Percentiles rank a stretch among this genome's conserved stretches.
These are phyloP conservation scores for Polytolypa hystricis DNA, from an alignment of 2,329 filamentous ascomycete species.

Conservation along the genomic window DNA sequence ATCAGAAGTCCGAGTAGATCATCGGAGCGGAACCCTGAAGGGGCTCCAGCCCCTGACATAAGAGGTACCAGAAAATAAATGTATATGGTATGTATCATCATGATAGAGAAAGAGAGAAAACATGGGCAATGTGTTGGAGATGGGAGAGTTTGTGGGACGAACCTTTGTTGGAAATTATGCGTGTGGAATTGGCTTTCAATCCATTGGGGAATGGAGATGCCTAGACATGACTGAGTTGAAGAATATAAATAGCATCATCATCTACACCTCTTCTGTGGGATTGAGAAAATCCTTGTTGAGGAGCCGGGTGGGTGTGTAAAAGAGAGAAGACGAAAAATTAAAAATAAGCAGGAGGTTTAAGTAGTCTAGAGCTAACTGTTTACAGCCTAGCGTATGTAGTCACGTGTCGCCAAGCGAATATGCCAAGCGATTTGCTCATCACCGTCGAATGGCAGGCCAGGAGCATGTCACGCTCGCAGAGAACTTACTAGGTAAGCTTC, in stretches of 20 bases:
- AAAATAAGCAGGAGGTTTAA: no score
- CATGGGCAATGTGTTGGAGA: constrained; percentile 26
- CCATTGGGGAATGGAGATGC: neutral
- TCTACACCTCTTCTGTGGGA: neutral
- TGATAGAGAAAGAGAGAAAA: constrained; percentile 15
- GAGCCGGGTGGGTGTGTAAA: no score
- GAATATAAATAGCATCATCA: neutral
- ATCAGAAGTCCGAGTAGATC: constrained; percentile 76
- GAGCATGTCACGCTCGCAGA: no score
- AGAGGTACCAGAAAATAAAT: constrained; percentile 84
- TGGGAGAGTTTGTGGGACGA: constrained; percentile 10
- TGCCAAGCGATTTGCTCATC: no score
- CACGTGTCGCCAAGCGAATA: no score
- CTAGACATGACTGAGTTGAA: neutral
- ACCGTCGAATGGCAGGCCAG: no score
- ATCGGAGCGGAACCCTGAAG: constrained; percentile 43
- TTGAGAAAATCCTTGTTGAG: neutral
- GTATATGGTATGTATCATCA: constrained; percentile 58
- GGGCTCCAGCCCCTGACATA: constrained; percentile 56
- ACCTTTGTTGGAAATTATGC: constrained; percentile 2
- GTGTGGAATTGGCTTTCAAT: neutral
- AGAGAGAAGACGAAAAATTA: no score
- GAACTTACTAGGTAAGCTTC: no score
- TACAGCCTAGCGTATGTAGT: no score
- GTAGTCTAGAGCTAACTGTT: no score